phyloP scores from a whole-genome alignment of 1,284 basidiomycete genomes.

The Naganishia sp. region DNA sequence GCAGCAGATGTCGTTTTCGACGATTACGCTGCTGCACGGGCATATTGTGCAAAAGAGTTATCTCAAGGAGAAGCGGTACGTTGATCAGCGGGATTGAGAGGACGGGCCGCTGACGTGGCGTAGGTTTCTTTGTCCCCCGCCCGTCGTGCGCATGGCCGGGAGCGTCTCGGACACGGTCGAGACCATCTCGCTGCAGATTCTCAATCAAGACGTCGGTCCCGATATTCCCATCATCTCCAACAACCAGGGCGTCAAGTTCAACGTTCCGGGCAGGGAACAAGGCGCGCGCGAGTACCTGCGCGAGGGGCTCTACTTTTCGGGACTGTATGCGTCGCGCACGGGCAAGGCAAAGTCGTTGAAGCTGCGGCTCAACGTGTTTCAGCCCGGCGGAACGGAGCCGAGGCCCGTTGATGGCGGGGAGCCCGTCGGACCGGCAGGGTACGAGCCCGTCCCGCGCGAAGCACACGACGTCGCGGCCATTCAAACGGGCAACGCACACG shows the following conservation, averaged over 20 bases:
- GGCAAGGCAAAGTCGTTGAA: constrained; percentile 32
- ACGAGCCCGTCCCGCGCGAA: background rate
- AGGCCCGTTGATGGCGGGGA: background rate
- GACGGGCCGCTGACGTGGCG: background rate
- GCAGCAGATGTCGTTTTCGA: constrained; percentile 35
- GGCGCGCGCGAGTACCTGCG: constrained; percentile 31
- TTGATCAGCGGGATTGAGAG: background rate
- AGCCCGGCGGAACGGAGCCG: constrained; percentile 34
- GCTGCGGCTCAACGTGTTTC: constrained; percentile 31
- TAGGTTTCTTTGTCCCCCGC: constrained; percentile 34
- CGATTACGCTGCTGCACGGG: constrained; percentile 33
- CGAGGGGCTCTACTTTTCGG: constrained; percentile 34
- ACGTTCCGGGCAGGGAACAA: constrained; percentile 26
- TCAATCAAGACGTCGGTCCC: constrained; percentile 32
- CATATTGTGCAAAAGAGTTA: constrained; percentile 35
- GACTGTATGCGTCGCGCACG: constrained; percentile 32
- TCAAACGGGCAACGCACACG: constrained; percentile 3
- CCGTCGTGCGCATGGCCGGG: constrained; percentile 35
- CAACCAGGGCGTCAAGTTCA: constrained; percentile 34
- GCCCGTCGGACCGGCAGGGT: background rate
- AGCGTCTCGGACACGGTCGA: constrained; percentile 34
- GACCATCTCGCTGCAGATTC: constrained; percentile 30
- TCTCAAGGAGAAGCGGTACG: constrained; percentile 30
- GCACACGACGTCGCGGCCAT: background rate
- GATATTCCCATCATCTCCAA: constrained; percentile 34